Evolutionary conservation across 345 rosid species (phyloP), one percentile per base, ranked within the genome.

Genomic region (Syzygium jambos): DNA sequence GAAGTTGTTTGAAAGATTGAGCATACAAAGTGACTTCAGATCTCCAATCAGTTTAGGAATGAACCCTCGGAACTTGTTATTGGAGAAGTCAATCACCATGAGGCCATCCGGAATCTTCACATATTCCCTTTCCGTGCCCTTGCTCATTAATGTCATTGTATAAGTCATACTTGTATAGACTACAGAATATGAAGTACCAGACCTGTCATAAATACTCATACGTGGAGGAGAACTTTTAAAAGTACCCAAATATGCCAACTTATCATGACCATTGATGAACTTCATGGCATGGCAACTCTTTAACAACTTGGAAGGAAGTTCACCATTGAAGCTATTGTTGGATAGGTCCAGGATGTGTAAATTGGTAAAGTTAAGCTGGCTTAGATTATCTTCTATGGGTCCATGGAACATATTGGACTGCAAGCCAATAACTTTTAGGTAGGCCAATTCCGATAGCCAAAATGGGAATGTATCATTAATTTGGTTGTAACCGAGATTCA

Each of bases 81-180:
- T 63, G 2, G 77, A 63, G 21, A 63, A 21, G 77, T 63, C 77
- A 63, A 63, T 29, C 7, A 11, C 78, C 21, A 1, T 1, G 0
- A 65, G 10, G 6, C 0, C 1, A 8, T 29, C 1, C 0, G 3
- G 43, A 65, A 65, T 65, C 43, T 65, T 30, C 23, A 0, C 0
- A 65, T 65, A 65, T 3, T 65, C 78, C 43, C 11, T 30, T 65
- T 65, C 0, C 1, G 3, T 16, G 78, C 43, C 78, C 78, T 65
- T 65, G 16, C 16, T 30, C 43, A 7, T 65, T 10, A 65, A 7
- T 30, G 6, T 8, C 23, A 65, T 4, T 55, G 0, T 7, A 52
- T 52, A 52, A 52, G 46, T 52, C 17, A 52, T 34, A n/a, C n/a
- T n/a, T n/a, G n/a, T n/a, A n/a, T n/a, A n/a, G n/a, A n/a, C n/a